Evolutionary conservation across 192 early-diverging fungal species (phyloP), one percentile per base, ranked within the genome.

Genomic region (Coemansia sp.): DNA sequence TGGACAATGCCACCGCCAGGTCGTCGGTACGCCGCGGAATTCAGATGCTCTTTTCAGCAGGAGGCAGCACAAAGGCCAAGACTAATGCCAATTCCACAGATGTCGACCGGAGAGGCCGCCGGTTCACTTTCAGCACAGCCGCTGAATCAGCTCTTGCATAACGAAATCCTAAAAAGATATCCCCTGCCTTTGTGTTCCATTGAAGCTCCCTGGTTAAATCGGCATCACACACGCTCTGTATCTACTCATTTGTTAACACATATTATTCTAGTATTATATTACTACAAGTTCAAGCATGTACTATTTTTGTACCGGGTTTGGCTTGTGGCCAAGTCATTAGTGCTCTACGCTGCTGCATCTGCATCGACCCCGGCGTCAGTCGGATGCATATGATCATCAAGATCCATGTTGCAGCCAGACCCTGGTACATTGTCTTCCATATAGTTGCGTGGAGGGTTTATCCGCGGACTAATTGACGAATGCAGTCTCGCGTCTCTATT

Each of bases 121-220:
- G 62, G 37, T 64, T 27, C 22, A 64, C 54, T 11, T 34, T 64
- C 29, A 41, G 40, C 54, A 37, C 62, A 11, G 31, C 28, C 9
- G 30, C 62, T 8, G 62, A 56, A 50, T 31, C 62, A 14, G 62
- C 62, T 13, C 37, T 31, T 27, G 61, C 37, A 2, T 62, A n/a
- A n/a, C n/a, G n/a, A n/a, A n/a, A n/a, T n/a, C n/a, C n/a, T n/a
- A n/a, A n/a, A n/a, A n/a, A n/a, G n/a, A n/a, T n/a, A n/a, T n/a
- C n/a, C n/a, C n/a, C n/a, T n/a, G n/a, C n/a, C n/a, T n/a, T n/a
- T n/a, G n/a, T n/a, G n/a, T n/a, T n/a, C n/a, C n/a, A n/a, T n/a
- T n/a, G n/a, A n/a, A n/a, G n/a, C n/a, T n/a, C n/a, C n/a, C n/a
- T n/a, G n/a, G n/a, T n/a, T n/a, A n/a, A n/a, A n/a, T n/a, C n/a